These are phyloP conservation scores for Scorias spongiosa DNA, from an alignment of 2,329 filamentous ascomycete species.

Conservation along the genomic window DNA sequence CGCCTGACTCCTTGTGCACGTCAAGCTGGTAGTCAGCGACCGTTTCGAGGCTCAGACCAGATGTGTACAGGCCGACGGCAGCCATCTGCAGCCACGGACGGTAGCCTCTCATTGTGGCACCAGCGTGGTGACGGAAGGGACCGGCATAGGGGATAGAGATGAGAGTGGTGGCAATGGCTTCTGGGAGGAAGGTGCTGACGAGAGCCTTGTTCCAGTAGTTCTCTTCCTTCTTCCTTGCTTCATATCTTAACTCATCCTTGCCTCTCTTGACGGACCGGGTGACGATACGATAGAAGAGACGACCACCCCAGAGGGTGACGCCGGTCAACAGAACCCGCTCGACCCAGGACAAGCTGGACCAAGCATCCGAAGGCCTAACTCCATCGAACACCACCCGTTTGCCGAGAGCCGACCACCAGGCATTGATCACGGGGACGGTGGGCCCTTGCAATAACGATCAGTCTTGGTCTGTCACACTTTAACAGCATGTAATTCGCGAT, in stretches of 20 bases:
- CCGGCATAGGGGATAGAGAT: constrained; percentile 43
- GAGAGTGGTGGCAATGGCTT: constrained; percentile 41
- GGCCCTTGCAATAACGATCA: constrained; percentile 2
- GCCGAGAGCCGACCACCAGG: constrained; percentile 46
- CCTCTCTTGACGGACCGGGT: constrained; percentile 34
- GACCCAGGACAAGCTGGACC: constrained; percentile 34
- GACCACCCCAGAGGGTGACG: constrained; percentile 42
- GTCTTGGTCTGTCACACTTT: constrained; percentile 9
- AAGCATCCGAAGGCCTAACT: constrained; percentile 31
- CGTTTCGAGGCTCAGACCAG: constrained; percentile 41
- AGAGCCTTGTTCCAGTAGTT: constrained; percentile 44
- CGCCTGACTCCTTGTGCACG: constrained; percentile 30
- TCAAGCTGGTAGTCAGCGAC: constrained; percentile 43
- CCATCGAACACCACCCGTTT: constrained; percentile 32
- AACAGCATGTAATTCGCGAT: neutral
- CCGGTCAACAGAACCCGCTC: constrained; percentile 41
- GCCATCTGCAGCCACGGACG: constrained; percentile 7
- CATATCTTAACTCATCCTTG: constrained; percentile 42
- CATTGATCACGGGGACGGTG: constrained; percentile 32
- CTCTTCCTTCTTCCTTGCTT: constrained; percentile 34
- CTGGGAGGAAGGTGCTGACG: constrained; percentile 40
- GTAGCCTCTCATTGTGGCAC: constrained; percentile 9
- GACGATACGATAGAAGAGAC: constrained; percentile 41
- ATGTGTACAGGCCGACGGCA: constrained; percentile 37
- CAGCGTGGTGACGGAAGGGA: constrained; percentile 26